Conservation (phyloP, 1,284 basidiomycete genomes). For the Apiotrichum laibachii region DNA sequence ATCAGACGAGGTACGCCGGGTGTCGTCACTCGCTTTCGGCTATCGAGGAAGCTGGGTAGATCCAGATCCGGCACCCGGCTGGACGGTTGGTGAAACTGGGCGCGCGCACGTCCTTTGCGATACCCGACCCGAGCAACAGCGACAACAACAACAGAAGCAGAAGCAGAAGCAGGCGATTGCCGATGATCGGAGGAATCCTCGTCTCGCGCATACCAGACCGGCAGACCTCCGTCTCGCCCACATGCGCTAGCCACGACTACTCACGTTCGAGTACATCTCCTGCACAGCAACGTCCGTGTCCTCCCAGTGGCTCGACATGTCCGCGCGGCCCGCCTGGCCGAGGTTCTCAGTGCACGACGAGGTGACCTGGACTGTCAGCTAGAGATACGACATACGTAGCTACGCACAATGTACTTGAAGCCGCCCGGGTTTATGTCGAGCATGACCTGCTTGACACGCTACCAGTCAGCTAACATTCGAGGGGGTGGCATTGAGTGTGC, state of each 20-base stretch:
- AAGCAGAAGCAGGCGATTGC: too few relatives aligned
- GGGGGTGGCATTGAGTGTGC: background rate
- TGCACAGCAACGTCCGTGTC: conserved; percentile 44
- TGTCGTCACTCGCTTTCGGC: too few relatives aligned
- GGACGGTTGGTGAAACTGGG: too few relatives aligned
- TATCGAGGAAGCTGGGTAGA: too few relatives aligned
- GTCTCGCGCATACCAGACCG: too few relatives aligned
- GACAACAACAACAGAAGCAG: too few relatives aligned
- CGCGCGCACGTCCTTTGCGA: too few relatives aligned
- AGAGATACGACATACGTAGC: background rate
- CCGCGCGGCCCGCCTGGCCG: conserved; percentile 48
- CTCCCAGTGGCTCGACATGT: conserved; percentile 51
- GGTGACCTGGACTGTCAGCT: conserved; percentile 30
- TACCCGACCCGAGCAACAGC: too few relatives aligned
- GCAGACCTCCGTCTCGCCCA: too few relatives aligned
- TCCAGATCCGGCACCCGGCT: too few relatives aligned
- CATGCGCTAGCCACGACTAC: conserved; percentile 1
- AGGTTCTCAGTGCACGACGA: conserved; percentile 44
- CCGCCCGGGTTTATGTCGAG: conserved; percentile 43
- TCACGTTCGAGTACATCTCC: conserved; percentile 48
- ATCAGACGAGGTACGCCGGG: too few relatives aligned
- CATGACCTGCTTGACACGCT: conserved; percentile 46
- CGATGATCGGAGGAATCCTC: too few relatives aligned
- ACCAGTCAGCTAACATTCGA: conserved; percentile 1
- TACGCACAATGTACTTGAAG: conserved; percentile 47